phyloP scores from a whole-genome alignment of 225 moss, liverwort and hornwort genomes.

The Rhytidiadelphus loreus region DNA sequence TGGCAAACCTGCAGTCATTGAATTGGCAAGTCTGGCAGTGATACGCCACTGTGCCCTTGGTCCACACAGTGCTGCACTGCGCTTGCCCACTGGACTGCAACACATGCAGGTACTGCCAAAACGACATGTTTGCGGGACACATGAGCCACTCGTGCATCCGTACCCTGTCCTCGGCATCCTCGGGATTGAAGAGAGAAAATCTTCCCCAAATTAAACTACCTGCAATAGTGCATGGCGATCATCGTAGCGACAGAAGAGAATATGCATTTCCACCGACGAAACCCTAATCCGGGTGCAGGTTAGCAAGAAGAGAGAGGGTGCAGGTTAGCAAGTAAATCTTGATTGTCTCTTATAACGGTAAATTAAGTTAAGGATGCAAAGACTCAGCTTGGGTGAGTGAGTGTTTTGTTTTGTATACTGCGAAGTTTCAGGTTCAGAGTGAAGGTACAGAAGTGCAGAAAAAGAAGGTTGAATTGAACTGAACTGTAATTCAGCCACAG shows the following conservation, averaged over 20 bases:
- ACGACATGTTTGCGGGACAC: conserved; percentile 5
- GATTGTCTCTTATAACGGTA: no score
- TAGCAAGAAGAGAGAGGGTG: no score
- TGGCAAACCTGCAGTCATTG: conserved; percentile 25
- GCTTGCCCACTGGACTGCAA: conserved; percentile 35
- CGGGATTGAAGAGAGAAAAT: neutral
- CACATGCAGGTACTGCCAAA: conserved; percentile 10
- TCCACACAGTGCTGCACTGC: conserved; percentile 36
- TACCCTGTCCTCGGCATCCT: conserved; percentile 2
- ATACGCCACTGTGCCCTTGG: conserved; percentile 17
- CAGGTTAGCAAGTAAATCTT: no score
- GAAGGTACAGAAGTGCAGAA: neutral
- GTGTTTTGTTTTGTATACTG: no score
- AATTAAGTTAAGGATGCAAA: no score
- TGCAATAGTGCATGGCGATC: no score
- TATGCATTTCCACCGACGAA: no score
- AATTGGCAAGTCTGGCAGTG: conserved; percentile 38
- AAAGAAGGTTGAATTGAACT: neutral
- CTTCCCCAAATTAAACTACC: no score
- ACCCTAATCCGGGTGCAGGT: no score
- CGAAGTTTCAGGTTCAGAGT: no score
- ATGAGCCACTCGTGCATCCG: neutral
- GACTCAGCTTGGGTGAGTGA: no score
- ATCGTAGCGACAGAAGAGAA: no score
- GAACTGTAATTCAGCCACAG: neutral